Conservation (phyloP, 1,284 basidiomycete species). For the Phellinidium pouzarii region DNA sequence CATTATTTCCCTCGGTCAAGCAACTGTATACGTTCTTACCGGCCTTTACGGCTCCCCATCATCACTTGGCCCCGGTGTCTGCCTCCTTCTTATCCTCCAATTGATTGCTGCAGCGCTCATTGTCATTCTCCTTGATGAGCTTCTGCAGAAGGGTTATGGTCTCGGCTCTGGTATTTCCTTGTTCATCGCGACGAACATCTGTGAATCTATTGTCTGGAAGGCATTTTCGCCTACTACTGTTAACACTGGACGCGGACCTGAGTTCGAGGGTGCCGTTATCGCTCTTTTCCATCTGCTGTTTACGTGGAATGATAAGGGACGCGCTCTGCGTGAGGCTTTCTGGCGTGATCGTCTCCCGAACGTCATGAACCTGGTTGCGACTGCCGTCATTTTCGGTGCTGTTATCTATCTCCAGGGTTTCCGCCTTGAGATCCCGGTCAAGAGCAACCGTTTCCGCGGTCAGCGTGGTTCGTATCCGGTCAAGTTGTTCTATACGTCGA, state of each 20-base stretch:
- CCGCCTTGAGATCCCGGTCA: constrained; percentile 97
- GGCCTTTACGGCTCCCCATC: constrained; percentile 94
- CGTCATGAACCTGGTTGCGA: constrained; percentile 96
- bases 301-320: constrained; percentile 98
- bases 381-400: constrained; percentile 84
- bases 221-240: constrained; percentile 97
- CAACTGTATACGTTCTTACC: constrained; percentile 95
- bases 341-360: constrained; percentile 97
- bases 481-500: constrained; percentile 98
- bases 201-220: constrained; percentile 99
- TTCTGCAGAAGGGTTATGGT: constrained; percentile 98
- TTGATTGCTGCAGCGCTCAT: constrained; percentile 91
- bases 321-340: constrained; percentile 96
- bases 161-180: constrained; percentile 97
- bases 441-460: constrained; percentile 93
- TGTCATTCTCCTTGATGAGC: constrained; percentile 96
- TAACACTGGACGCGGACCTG: constrained; percentile 96
- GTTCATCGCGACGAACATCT: constrained; percentile 99
- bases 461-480: constrained; percentile 94
- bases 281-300: constrained; percentile 97
- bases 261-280: constrained; percentile 96
- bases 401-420: constrained; percentile 99
- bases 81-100: constrained; percentile 92
- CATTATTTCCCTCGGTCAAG: constrained; percentile 94
- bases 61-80: constrained; percentile 95